phyloP scores from a whole-genome alignment of 495 filamentous ascomycete species.

The Oidiodendron maius region DNA sequence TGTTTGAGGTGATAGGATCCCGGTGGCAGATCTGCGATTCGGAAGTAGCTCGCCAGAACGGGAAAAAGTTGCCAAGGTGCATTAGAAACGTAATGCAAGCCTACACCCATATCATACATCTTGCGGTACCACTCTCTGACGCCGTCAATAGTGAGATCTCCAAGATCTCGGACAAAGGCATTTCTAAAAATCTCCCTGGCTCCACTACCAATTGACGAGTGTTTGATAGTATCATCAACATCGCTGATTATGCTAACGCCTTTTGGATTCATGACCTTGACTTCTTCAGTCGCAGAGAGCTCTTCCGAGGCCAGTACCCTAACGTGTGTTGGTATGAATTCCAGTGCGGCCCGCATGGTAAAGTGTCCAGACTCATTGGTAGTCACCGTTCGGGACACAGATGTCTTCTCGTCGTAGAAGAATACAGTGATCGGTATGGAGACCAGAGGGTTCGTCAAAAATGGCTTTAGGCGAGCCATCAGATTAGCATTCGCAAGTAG shows the following conservation, averaged over 20 bases:
- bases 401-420: conserved; percentile 78
- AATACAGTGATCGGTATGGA: conserved; percentile 77
- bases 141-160: conserved; percentile 74
- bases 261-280: conserved; percentile 68
- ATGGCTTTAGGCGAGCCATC: conserved; percentile 81
- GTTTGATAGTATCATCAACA: conserved; percentile 97
- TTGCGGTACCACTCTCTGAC: conserved; percentile 83
- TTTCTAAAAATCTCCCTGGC: conserved; percentile 94
- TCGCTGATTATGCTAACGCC: conserved; percentile 95
- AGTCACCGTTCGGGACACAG: conserved; percentile 69
- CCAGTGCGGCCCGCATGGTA: conserved; percentile 62
- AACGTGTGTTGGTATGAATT: conserved; percentile 87
- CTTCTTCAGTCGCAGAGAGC: conserved; percentile 68
- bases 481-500: conserved; percentile 76
- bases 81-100: conserved; percentile 88
- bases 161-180: conserved; percentile 82
- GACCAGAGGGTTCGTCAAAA: conserved; percentile 73
- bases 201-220: conserved; percentile 80
- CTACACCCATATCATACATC: conserved; percentile 71
- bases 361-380: conserved; percentile 92
- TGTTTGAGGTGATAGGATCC: conserved; percentile 94
- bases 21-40: conserved; percentile 69
- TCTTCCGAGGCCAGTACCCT: conserved; percentile 81
- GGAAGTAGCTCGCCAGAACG: conserved; percentile 76
- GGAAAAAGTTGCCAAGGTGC: conserved; percentile 93